These are phyloP conservation scores for Globisporangium paddicum DNA, from an alignment of 352 stramenopile genomes.

Conservation along the genomic window DNA sequence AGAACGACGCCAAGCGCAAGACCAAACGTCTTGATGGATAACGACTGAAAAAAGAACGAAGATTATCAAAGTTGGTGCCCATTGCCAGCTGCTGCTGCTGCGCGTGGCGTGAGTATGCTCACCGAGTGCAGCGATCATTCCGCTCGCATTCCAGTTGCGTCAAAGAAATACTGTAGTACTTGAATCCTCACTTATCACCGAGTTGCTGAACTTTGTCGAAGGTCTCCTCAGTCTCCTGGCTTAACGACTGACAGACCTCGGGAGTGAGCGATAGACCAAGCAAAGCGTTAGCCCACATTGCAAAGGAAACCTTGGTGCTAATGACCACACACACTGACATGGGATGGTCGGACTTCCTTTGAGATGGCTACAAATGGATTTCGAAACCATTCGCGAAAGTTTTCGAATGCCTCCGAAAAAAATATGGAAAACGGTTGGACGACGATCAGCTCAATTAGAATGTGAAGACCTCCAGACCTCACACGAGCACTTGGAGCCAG, in stretches of 20 bases:
- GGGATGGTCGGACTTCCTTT: neutral
- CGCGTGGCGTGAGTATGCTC: neutral
- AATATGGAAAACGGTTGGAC: neutral
- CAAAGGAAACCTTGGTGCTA: no score
- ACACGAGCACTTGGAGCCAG: neutral
- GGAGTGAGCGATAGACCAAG: no score
- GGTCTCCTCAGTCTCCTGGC: no score
- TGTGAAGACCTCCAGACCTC: neutral
- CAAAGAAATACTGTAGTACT: neutral
- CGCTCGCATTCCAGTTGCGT: neutral
- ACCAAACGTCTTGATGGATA: neutral
- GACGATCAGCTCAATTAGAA: neutral
- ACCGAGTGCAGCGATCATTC: neutral
- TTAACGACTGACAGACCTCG: no score
- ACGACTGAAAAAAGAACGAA: neutral
- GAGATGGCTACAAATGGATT: neutral
- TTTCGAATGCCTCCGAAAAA: no score
- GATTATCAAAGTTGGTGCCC: neutral
- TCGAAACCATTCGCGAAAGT: neutral
- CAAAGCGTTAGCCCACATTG: no score
- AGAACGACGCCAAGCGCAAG: conserved; percentile 14
- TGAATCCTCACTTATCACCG: neutral
- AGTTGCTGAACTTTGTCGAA: neutral
- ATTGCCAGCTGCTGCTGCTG: neutral
- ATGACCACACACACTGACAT: neutral